Conservation (phyloP, 2,329 filamentous ascomycete genomes). For the Macroventuria anomochaeta region DNA sequence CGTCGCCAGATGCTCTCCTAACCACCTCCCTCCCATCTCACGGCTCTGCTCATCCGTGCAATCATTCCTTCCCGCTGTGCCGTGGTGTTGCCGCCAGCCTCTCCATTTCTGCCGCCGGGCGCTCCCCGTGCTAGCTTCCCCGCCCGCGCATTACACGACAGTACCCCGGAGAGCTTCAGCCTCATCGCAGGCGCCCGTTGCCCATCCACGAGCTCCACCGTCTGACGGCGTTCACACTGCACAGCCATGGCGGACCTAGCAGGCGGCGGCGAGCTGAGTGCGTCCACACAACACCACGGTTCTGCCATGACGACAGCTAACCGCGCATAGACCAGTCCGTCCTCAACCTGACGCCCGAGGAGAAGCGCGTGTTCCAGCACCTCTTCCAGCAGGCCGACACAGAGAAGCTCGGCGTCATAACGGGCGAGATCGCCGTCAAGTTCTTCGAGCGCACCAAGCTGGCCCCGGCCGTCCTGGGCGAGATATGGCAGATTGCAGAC, state of each 20-base stretch:
- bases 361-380: conserved; percentile 92
- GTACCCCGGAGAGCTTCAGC: conserved; percentile 37
- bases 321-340: conserved; percentile 55
- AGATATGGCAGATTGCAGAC: conserved; percentile 99
- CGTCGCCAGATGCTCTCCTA: neutral
- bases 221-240: conserved; percentile 17
- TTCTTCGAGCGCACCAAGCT: conserved; percentile 98
- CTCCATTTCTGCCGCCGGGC: conserved; percentile 24
- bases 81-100: conserved; percentile 29
- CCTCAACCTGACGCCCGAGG: conserved; percentile 86
- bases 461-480: conserved; percentile 80
- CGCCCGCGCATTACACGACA: conserved; percentile 36
- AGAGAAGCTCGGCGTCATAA: conserved; percentile 90
- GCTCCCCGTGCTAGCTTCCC: conserved; percentile 33
- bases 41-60: conserved; percentile 8
- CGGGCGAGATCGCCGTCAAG: conserved; percentile 92
- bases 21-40: conserved; percentile 6
- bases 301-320: conserved; percentile 24
- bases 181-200: conserved; percentile 37
- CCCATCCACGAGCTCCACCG: conserved; percentile 28
- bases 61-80: conserved; percentile 6
- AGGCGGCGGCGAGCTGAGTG: conserved; percentile 46
- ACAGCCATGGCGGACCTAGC: conserved; percentile 47
- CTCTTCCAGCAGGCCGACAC: conserved; percentile 93
- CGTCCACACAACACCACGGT: neutral